Evolutionary conservation across 306 rosid genomes (phyloP), one percentile per base, ranked within the genome.

Genomic region (Castanea sativa): DNA sequence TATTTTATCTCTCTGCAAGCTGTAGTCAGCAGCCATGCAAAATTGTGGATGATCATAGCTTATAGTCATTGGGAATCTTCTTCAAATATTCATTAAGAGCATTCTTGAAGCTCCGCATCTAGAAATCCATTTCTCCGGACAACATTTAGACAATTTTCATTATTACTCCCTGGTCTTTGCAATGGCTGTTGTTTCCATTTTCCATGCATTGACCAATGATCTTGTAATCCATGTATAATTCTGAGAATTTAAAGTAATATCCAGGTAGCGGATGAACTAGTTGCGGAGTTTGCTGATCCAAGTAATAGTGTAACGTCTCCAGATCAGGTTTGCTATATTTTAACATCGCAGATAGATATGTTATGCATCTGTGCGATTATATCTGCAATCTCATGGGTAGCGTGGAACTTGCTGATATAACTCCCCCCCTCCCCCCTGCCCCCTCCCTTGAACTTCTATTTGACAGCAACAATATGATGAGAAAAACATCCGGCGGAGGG

Each of bases 201-300:
- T 23, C 21, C 45, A 64, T 32, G 32, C 15, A 15, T 45, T 13
- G 0, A 23, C 30, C 49, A 32, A 49, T 5, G 29, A 78, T 76
- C 35, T 69, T 21, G 21, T 5, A 25, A 55, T 77, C 32, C 14
- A 69, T 73, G 27, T 80, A 19, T 35, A 43, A 68, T 33, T 80
- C 83, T 82, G 57, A 80, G 78, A 79, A 53, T 75, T 75, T 20
- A 68, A 67, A 78, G 55, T 74, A 55, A 71, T 77, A 75, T 81
- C 81, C 86, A 95, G 99, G 99, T 95, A 64, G 99, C 99, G 11
- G 99, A 95, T 88, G 99, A 95, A 83, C 98, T 95, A 70, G 99
- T 94, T n/a, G 93, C 99, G 2, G 99, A 94, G 82, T 94, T 92
- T 74, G 75, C 94, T 63, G 94, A 90, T 75, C 99, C 99, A 75